Evolutionary conservation across 768 basidiomycete species (phyloP), one percentile per base, ranked within the genome.

Genomic region (Mycena maculata): DNA sequence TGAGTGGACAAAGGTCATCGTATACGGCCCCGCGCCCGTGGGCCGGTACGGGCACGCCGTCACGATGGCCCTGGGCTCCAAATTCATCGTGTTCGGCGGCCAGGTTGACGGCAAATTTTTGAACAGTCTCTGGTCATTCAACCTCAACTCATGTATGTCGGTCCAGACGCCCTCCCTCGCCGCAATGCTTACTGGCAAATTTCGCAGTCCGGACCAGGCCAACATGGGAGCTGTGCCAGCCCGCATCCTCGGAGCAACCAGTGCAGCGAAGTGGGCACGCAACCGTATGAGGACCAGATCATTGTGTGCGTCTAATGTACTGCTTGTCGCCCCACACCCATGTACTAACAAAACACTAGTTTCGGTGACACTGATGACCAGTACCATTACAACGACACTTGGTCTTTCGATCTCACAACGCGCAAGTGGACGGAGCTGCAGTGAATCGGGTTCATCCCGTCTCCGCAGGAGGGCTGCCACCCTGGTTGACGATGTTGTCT

Each of bases 341-440:
- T 39, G 39, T 31, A 16, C 39, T 63, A 65, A 67, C 73, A 11
- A 66, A 69, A 72, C 56, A 63, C 68, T 68, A 96, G 94, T 54
- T 99, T 99, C 72, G 98, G 98, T 33, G 98, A 98, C 50, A 99
- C 98, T 15, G 98, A 99, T 75, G 96, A 96, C n/a, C 90, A 92
- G 76, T 99, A 92, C 79, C 98, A 99, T 76, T 99, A 99, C 81
- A 99, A 99, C 78, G 98, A 99, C 76, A 98, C 96, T 9, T 99
- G 98, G 98, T 85, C 90, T 2, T 99, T 93, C 78, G 95, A 97
- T 76, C 82, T 95, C 55, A 84, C 83, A 41, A 92, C 94, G 0
- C 85, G 87, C 59, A 87, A 79, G 48, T 99, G 98, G 98, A 86
- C 92, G 4, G 98, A 99, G 76, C 82, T 99, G 41, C 89, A 92